Conservation (phyloP, 2,329 filamentous ascomycete genomes). For the Aureobasidium lini region DNA sequence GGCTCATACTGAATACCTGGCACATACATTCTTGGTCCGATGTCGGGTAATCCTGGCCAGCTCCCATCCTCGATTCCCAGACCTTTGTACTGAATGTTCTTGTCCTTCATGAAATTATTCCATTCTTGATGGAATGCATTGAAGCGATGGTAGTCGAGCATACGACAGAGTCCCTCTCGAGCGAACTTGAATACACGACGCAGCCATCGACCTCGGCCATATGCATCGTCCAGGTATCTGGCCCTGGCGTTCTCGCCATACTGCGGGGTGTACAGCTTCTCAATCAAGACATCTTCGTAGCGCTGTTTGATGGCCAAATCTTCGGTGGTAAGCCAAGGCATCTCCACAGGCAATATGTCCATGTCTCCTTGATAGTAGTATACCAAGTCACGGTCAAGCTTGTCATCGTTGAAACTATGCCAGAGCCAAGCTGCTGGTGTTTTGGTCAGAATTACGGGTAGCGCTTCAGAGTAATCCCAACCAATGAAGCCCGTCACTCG, state of each 20-base stretch:
- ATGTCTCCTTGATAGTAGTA: background rate
- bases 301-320: background rate
- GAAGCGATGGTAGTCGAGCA: background rate
- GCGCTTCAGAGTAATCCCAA: background rate
- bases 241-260: background rate
- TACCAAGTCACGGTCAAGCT: background rate
- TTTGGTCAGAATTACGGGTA: background rate
- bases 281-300: background rate
- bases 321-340: background rate
- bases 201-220: slow-evolving; percentile 3
- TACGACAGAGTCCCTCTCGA: background rate
- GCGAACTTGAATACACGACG: background rate
- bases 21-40: no score
- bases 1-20: background rate
- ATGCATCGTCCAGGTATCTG: background rate
- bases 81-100: background rate
- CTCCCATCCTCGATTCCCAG: background rate
- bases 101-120: background rate
- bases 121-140: background rate
- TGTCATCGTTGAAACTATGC: background rate
- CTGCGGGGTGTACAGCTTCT: background rate
- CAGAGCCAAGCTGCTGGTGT: background rate
- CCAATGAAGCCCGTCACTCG: background rate
- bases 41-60: no score
- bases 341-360: background rate